Conservation (phyloP, 371 early-diverging fungal species). For the Syncephalastrum sp. region DNA sequence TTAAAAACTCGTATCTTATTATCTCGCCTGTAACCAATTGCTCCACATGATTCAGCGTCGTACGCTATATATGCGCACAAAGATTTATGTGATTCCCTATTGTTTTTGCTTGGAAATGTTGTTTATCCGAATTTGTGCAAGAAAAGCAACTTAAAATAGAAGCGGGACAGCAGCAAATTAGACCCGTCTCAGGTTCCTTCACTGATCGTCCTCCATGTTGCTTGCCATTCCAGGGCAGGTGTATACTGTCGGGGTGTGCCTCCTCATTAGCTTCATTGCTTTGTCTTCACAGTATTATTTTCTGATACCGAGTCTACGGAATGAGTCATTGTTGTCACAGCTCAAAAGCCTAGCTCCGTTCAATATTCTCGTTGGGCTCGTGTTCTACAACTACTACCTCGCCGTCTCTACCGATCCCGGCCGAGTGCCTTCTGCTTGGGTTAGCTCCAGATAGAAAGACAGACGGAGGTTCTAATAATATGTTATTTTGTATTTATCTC, state of each 20-base stretch:
- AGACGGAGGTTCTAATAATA: not conserved
- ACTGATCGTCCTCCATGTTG: not conserved
- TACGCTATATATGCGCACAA: too few species aligned
- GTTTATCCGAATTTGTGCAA: too few species aligned
- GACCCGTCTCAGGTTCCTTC: too few species aligned
- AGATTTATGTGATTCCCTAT: too few species aligned
- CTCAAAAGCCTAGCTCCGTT: constrained; percentile 47
- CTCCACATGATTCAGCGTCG: too few species aligned
- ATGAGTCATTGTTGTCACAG: constrained; percentile 3
- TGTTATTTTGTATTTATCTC: not conserved
- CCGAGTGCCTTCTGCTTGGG: constrained; percentile 69
- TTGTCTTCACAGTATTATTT: constrained; percentile 39
- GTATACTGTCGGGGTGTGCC: constrained; percentile 32
- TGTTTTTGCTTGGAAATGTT: too few species aligned
- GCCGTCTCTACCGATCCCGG: constrained; percentile 81
- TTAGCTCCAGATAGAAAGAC: constrained; percentile 33
- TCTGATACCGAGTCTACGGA: constrained; percentile 23
- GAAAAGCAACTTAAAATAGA: too few species aligned
- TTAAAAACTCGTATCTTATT: too few species aligned
- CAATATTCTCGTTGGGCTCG: constrained; percentile 58
- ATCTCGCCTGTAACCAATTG: too few species aligned
- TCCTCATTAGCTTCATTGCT: constrained; percentile 34
- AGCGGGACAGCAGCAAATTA: too few species aligned
- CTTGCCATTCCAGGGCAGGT: constrained; percentile 31
- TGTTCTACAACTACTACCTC: constrained; percentile 81